Evolutionary conservation across 2,329 filamentous ascomycete genomes (phyloP).

Genomic region (Colletotrichum eremochloae): DNA sequence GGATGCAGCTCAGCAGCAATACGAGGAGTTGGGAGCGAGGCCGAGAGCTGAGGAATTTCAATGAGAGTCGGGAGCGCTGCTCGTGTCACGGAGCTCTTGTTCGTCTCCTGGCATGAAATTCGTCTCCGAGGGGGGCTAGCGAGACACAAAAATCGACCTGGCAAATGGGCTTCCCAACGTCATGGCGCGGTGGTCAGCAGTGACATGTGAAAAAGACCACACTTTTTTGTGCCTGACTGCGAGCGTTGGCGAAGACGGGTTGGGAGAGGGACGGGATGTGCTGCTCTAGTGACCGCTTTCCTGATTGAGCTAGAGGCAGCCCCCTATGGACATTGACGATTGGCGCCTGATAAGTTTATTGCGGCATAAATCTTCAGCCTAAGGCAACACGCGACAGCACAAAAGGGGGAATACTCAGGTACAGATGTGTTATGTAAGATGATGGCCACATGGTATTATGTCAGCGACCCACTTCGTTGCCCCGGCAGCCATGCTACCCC

Average conservation of each 20-base stretch:
- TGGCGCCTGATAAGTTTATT: not conserved
- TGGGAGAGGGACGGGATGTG: not conserved
- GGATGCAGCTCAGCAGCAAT: not conserved
- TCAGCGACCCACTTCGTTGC: constrained; percentile 19
- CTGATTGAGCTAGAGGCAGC: not conserved
- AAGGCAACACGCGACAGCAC: not conserved
- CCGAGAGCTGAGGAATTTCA: not conserved
- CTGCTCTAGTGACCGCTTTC: not conserved
- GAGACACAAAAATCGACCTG: constrained; percentile 35
- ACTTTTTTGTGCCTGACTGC: constrained; percentile 9
- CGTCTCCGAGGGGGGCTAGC: constrained; percentile 23
- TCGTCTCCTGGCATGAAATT: constrained; percentile 8
- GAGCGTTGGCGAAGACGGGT: not conserved
- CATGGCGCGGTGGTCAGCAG: constrained; percentile 28
- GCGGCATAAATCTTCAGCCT: not conserved
- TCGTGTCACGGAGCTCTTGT: constrained; percentile 20
- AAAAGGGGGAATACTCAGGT: not conserved
- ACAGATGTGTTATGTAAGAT: not conserved
- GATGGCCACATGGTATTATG: fast-evolving
- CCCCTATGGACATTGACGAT: not conserved
- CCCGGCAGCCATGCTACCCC: constrained; percentile 19
- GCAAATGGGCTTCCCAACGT: constrained; percentile 40
- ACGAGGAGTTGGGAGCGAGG: constrained; percentile 1
- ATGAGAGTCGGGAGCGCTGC: constrained; percentile 6
- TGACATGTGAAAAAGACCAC: constrained; percentile 40